Conservation (phyloP, 371 early-diverging fungal genomes). For the Funneliformis caledonium region DNA sequence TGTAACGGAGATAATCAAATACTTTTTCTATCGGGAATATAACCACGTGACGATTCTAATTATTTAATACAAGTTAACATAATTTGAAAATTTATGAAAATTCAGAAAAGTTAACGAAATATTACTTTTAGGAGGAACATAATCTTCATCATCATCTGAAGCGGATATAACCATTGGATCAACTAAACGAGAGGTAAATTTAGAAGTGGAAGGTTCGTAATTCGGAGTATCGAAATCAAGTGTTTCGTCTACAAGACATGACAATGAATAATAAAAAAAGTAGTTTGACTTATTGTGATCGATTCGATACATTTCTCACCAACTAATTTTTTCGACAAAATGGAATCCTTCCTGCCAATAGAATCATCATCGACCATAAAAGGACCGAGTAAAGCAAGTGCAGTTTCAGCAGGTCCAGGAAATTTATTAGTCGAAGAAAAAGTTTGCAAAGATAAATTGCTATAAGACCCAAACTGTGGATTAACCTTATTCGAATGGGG, state of each 20-base stretch:
- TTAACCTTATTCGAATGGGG: background rate
- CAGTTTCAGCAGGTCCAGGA: constrained; percentile 17
- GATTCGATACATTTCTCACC: constrained; percentile 3
- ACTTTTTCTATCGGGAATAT: background rate
- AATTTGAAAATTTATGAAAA: background rate
- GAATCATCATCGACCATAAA: background rate
- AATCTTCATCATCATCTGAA: constrained; percentile 23
- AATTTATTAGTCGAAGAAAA: constrained; percentile 6
- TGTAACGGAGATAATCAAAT: background rate
- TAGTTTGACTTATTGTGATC: background rate
- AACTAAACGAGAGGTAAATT: background rate
- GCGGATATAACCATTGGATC: background rate
- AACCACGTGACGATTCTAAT: background rate
- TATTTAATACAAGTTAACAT: background rate
- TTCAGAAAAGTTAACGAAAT: background rate
- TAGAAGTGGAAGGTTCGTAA: background rate
- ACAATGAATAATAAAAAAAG: background rate
- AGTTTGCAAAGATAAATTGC: background rate
- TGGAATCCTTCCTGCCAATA: background rate
- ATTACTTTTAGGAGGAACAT: constrained; percentile 30
- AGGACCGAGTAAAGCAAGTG: constrained; percentile 20
- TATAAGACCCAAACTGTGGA: background rate
- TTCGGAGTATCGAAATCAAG: background rate
- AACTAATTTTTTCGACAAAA: background rate
- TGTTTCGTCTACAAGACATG: background rate